These are phyloP conservation scores for Fusarium phyllophilum DNA, from an alignment of 2,329 filamentous ascomycete species.

Conservation along the genomic window DNA sequence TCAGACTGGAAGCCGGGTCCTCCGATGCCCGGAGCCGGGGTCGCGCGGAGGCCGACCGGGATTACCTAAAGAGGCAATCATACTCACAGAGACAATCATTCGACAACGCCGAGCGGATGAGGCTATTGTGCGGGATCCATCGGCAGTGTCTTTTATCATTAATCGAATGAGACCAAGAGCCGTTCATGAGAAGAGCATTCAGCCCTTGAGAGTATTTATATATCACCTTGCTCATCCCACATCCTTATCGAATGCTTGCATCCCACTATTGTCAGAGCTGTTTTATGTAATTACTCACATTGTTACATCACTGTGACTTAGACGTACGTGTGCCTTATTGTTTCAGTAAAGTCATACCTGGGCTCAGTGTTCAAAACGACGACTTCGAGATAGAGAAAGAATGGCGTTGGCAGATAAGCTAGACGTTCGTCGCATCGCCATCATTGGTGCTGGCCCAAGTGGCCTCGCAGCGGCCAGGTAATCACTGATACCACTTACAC, in stretches of 20 bases:
- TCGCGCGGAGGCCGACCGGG: constrained; percentile 37
- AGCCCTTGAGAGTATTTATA: neutral
- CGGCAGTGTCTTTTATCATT: constrained; percentile 7
- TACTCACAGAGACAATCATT: constrained; percentile 27
- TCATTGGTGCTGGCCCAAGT: constrained; percentile 78
- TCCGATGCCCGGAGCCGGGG: constrained; percentile 36
- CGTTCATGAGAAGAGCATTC: constrained; percentile 1
- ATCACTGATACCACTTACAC: neutral
- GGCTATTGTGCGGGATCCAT: constrained; percentile 42
- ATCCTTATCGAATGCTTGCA: neutral
- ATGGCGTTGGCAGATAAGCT: constrained; percentile 41
- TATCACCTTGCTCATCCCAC: neutral
- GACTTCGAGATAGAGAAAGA: neutral
- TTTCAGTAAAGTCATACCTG: neutral
- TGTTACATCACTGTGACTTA: neutral
- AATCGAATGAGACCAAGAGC: constrained; percentile 11
- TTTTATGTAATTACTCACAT: neutral
- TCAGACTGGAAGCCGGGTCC: constrained; percentile 5
- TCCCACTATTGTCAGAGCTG: neutral
- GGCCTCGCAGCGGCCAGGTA: constrained; percentile 69
- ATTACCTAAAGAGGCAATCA: constrained; percentile 35
- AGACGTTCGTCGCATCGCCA: constrained; percentile 63
- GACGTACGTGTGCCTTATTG: neutral
- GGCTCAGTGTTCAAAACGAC: neutral
- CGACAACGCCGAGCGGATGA: constrained; percentile 24